Evolutionary conservation across 73 alveolate genomes (phyloP), one percentile per base, ranked within the genome.

Genomic region (Diophrys appendiculata): DNA sequence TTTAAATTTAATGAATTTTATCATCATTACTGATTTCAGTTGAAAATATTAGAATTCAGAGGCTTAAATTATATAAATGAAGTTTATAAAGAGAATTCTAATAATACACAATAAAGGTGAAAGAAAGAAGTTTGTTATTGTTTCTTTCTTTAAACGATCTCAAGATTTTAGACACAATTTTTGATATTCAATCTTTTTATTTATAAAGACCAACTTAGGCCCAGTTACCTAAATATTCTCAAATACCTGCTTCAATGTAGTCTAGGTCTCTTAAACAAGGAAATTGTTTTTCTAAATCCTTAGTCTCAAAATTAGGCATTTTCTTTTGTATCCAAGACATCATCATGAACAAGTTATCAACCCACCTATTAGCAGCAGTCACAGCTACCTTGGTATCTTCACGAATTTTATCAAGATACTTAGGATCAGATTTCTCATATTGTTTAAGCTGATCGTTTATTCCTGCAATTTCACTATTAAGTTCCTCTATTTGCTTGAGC

Each of bases 361-460:
- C 84, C 92, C 90, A 84, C 68, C 89, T 22, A 73, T 89, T 89
- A 22, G 83, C 86, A n/a, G 90, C 87, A 1, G 31, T 71, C 60
- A 54, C 53, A 14, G 90, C 78, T 28, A 53, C 74, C 29, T 77
- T 72, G 27, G 76, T 30, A 32, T 84, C 84, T 27, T 29, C 77
- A 56, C 67, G 72, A 54, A 80, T 54, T 33, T 78, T 60, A 14
- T 64, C 69, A 14, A 86, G 35, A 1, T 53, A 68, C 74, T 86
- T 86, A 0, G 93, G 93, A 64, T 86, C 93, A 2, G 80, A 69
- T 22, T 84, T 32, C 72, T 71, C 87, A 80, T 67, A 86, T 33
- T 68, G 56, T 65, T 33, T 53, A 27, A 79, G 70, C 65, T 79
- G 53, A 1, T 32, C 3, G 54, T 30, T 74, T 22, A 77, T 22